Percentiles rank a stretch among this genome's conserved stretches.
These are phyloP conservation scores for Daphne laureola DNA, from an alignment of 441 rosid species.

Conservation along the genomic window DNA sequence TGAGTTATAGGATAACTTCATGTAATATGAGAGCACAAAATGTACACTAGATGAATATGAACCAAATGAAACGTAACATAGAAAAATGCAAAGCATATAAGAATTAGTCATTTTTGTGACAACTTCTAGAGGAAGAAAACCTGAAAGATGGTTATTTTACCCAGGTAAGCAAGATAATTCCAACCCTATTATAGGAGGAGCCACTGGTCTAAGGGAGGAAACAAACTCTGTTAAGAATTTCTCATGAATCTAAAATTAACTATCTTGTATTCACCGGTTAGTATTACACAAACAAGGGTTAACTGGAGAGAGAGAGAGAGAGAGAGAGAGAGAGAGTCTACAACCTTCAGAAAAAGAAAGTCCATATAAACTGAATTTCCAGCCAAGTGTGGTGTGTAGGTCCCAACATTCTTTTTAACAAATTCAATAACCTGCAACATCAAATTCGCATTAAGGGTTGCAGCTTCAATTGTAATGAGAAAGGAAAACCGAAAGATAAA, in stretches of 20 bases:
- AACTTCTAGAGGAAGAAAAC: background rate
- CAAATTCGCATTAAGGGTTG: constrained; percentile 6
- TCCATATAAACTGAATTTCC: constrained; percentile 88
- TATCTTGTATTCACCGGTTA: background rate
- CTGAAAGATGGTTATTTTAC: background rate
- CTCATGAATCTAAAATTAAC: no score
- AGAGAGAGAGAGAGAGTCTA: background rate
- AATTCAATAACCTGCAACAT: constrained; percentile 69
- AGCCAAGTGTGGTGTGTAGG: constrained; percentile 54
- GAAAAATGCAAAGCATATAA: no score
- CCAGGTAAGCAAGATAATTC: no score
- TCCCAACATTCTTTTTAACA: constrained; percentile 60
- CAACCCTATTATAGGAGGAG: no score
- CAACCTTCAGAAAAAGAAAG: constrained; percentile 66
- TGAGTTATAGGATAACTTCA: no score
- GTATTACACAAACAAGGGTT: background rate
- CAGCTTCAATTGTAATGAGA: background rate
- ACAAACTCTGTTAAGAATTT: no score
- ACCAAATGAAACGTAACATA: no score
- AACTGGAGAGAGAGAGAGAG: background rate
- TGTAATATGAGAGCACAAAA: no score
- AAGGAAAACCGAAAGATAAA: background rate
- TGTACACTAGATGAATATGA: no score
- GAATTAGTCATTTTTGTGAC: no score
- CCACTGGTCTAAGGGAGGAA: no score